phyloP scores from a whole-genome alignment of 1,284 basidiomycete genomes.

The Irpex rosettiformis region DNA sequence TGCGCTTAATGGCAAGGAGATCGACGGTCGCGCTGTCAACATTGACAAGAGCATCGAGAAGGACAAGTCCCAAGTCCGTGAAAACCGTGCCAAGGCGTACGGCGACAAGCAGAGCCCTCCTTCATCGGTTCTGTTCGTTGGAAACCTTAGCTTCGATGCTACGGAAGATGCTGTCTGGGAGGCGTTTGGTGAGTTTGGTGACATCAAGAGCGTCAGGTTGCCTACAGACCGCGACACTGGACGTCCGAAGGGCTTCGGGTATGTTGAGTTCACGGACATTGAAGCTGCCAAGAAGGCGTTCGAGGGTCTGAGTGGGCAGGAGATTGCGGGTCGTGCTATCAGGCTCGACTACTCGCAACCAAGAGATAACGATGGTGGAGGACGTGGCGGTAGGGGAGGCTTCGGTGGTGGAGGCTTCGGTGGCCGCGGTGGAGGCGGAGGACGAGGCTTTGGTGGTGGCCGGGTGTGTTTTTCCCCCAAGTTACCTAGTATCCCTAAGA shows the following conservation, averaged over 20 bases:
- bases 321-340: conserved; percentile 81
- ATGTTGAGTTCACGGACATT: conserved; percentile 89
- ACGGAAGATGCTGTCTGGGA: conserved; percentile 91
- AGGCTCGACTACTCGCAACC: conserved; percentile 92
- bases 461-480: conserved; percentile 22
- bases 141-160: conserved; percentile 82
- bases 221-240: conserved; percentile 94
- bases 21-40: conserved; percentile 89
- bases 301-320: conserved; percentile 65
- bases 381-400: conserved; percentile 40
- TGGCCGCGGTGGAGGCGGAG: conserved; percentile 36
- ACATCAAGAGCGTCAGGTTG: conserved; percentile 85
- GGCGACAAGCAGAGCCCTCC: conserved; percentile 72
- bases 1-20: conserved; percentile 76
- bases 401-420: conserved; percentile 38
- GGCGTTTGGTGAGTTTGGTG: conserved; percentile 87
- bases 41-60: conserved; percentile 76
- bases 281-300: conserved; percentile 83
- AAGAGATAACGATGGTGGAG: conserved; percentile 60
- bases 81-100: conserved; percentile 77
- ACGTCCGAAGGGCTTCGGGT: conserved; percentile 93
- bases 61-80: conserved; percentile 50
- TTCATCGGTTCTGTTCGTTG: conserved; percentile 83
- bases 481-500: not conserved
- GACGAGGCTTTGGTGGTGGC: conserved; percentile 38